Conservation (phyloP, 2,329 filamentous ascomycete genomes). For the Hyphodiscus sp. region DNA sequence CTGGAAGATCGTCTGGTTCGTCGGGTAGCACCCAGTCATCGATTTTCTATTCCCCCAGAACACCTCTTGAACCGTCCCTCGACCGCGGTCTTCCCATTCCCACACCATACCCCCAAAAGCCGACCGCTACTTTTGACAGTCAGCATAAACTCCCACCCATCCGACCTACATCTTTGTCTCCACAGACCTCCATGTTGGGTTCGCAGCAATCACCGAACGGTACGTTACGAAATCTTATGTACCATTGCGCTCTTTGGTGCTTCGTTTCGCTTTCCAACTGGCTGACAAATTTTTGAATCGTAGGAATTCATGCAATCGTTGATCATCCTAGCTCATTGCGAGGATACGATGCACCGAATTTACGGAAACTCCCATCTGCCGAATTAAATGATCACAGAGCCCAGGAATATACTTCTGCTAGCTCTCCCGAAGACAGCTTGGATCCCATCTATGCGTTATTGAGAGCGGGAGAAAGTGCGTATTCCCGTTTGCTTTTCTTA, state of each 20-base stretch:
- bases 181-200: slow-evolving; percentile 15
- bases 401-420: slow-evolving; percentile 17
- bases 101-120: slow-evolving; percentile 22
- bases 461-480: slow-evolving; percentile 51
- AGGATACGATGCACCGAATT: slow-evolving; percentile 10
- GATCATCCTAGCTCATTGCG: slow-evolving; percentile 22
- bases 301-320: slow-evolving; percentile 14
- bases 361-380: slow-evolving; percentile 4
- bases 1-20: slow-evolving; percentile 18
- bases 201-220: slow-evolving; percentile 24
- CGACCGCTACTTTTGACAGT: slow-evolving; percentile 20
- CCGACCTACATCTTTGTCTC: slow-evolving; percentile 24
- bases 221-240: slow-evolving; percentile 11
- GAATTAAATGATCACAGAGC: slow-evolving; percentile 15
- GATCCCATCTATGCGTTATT: slow-evolving; percentile 55
- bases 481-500: too few species aligned
- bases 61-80: slow-evolving; percentile 26
- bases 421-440: slow-evolving; percentile 31
- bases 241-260: background rate
- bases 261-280: background rate
- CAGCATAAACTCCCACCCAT: slow-evolving; percentile 26
- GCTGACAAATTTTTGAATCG: background rate
- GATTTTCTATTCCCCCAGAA: slow-evolving; percentile 24
- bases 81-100: slow-evolving; percentile 26
- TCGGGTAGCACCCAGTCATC: slow-evolving; percentile 23